Evolutionary conservation across 352 stramenopile species (phyloP).

Genomic region (Phytopythium litorale): DNA sequence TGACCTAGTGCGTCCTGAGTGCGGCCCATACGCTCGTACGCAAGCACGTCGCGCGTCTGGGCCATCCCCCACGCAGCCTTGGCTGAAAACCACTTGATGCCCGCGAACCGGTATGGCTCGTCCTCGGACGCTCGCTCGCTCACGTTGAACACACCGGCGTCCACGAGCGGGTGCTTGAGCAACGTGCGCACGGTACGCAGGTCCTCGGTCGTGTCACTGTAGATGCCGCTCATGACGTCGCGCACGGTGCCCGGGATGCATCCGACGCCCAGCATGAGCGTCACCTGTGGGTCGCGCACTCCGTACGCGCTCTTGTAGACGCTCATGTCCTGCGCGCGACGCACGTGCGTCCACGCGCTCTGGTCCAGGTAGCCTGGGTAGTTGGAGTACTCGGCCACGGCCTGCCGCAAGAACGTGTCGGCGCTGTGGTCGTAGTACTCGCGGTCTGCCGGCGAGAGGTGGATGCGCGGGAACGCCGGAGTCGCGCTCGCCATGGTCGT

Average conservation of each 20-base stretch:
- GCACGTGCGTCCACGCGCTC: slow-evolving; percentile 38
- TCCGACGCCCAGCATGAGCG: slow-evolving; percentile 34
- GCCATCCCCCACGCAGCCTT: slow-evolving; percentile 34
- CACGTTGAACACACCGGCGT: slow-evolving; percentile 43
- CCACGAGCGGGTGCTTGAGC: slow-evolving; percentile 38
- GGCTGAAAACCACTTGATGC: slow-evolving; percentile 43
- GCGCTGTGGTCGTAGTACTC: slow-evolving; percentile 33
- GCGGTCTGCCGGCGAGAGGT: slow-evolving; percentile 29
- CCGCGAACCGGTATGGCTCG: slow-evolving; percentile 36
- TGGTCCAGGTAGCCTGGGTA: slow-evolving; percentile 28
- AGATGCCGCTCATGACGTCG: slow-evolving; percentile 48
- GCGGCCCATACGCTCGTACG: slow-evolving; percentile 51
- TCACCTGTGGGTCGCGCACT: slow-evolving; percentile 34
- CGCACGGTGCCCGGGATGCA: slow-evolving; percentile 28
- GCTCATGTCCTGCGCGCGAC: slow-evolving; percentile 27
- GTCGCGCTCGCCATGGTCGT: slow-evolving; percentile 23
- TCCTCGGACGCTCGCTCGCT: slow-evolving; percentile 23
- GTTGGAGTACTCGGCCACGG: slow-evolving; percentile 31
- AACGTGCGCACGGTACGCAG: slow-evolving; percentile 35
- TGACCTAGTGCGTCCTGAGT: slow-evolving; percentile 42
- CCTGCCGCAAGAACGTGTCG: slow-evolving; percentile 32
- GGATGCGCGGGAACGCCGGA: slow-evolving; percentile 30
- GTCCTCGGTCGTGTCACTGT: slow-evolving; percentile 38
- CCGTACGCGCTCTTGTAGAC: slow-evolving; percentile 47
- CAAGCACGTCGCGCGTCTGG: slow-evolving; percentile 36